These are phyloP conservation scores for Penicillium diatomitis DNA, from an alignment of 495 filamentous ascomycete genomes.

Conservation along the genomic window DNA sequence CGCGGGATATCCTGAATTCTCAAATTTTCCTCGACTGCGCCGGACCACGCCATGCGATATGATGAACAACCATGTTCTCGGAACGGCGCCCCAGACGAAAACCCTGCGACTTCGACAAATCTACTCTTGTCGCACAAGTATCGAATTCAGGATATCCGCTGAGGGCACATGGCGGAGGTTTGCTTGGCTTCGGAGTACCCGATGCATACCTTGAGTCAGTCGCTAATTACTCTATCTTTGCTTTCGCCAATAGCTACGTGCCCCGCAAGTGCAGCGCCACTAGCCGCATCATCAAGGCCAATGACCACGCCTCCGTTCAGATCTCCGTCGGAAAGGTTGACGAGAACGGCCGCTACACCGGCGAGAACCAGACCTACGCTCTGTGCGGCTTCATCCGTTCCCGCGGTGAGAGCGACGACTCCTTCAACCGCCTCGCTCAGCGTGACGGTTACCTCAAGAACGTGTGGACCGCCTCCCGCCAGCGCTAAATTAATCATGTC, in stretches of 20 bases:
- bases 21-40: too few relatives aligned
- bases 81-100: not conserved
- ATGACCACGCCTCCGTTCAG: slow-evolving; percentile 92
- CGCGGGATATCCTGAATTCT: not conserved
- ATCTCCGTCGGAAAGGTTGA: slow-evolving; percentile 86
- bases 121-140: too few relatives aligned
- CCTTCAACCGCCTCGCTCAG: slow-evolving; percentile 90
- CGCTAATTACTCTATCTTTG: slow-evolving; percentile 14
- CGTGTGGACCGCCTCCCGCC: slow-evolving; percentile 74
- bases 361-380: slow-evolving; percentile 94
- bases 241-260: slow-evolving; percentile 63
- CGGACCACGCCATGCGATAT: too few relatives aligned
- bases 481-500: slow-evolving; percentile 46
- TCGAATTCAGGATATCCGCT: too few relatives aligned
- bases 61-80: not conserved
- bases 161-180: too few relatives aligned
- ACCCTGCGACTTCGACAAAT: not conserved
- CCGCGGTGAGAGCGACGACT: slow-evolving; percentile 96
- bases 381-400: slow-evolving; percentile 96
- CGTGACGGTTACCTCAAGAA: slow-evolving; percentile 91
- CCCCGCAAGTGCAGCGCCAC: slow-evolving; percentile 96
- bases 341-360: slow-evolving; percentile 92
- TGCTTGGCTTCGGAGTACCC: too few relatives aligned
- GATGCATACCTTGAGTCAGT: not conserved
- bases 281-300: slow-evolving; percentile 98